Evolutionary conservation across 768 basidiomycete species (phyloP).

Genomic region (Podaxis sp.): DNA sequence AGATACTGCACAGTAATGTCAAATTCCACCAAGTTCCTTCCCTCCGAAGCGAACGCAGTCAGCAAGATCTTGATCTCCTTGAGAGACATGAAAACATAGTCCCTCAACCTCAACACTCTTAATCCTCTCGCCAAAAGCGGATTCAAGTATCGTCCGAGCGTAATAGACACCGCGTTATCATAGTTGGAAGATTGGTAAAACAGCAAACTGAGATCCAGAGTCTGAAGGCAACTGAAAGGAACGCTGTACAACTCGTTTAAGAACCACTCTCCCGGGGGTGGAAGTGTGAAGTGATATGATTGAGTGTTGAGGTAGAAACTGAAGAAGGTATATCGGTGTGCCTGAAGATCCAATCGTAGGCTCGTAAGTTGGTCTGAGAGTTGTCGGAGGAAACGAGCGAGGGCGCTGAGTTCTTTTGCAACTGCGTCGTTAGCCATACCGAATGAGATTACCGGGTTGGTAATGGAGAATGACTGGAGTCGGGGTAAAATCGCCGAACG

Average conservation of each 20-base stretch:
- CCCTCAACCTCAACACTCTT: background rate
- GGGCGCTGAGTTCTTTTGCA: background rate
- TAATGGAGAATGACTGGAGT: background rate
- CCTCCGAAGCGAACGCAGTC: background rate
- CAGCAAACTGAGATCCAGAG: background rate
- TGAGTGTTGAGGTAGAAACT: background rate
- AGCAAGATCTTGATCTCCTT: background rate
- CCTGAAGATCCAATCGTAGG: background rate
- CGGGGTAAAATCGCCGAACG: background rate
- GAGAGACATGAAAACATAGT: background rate
- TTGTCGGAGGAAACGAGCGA: background rate
- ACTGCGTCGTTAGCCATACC: background rate
- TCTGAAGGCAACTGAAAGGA: background rate
- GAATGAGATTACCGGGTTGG: background rate
- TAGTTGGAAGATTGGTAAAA: background rate
- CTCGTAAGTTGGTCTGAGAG: background rate
- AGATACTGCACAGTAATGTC: background rate
- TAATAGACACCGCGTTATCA: background rate
- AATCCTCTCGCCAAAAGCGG: background rate
- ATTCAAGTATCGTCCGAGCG: background rate
- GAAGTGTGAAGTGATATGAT: background rate
- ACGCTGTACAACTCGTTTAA: background rate
- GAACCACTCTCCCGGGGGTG: background rate
- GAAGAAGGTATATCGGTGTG: background rate
- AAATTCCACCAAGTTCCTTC: background rate